These are phyloP conservation scores for Lentinula sp. DNA, from an alignment of 768 basidiomycete genomes.

Conservation along the genomic window DNA sequence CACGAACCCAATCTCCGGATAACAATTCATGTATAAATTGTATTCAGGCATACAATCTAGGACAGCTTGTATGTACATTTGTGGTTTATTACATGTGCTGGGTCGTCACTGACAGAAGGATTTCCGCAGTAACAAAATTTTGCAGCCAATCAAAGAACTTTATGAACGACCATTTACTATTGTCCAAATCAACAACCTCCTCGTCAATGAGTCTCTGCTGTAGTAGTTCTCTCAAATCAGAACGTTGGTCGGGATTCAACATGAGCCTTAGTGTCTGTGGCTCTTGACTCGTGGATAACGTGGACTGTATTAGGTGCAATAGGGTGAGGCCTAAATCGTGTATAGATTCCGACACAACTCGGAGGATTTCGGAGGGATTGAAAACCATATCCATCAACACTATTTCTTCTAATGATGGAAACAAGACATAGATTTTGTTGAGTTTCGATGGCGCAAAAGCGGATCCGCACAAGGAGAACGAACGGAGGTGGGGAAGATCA, in stretches of 20 bases:
- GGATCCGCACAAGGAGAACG: slow-evolving; percentile 28
- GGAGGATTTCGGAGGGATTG: background rate
- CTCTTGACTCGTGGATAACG: background rate
- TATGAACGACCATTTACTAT: background rate
- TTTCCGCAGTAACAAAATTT: background rate
- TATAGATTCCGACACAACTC: background rate
- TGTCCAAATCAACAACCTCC: background rate
- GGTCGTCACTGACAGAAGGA: background rate
- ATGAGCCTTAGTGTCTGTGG: background rate
- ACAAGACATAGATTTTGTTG: background rate
- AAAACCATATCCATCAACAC: background rate
- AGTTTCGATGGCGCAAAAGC: background rate
- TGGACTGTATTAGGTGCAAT: background rate
- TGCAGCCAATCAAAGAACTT: slow-evolving; percentile 2
- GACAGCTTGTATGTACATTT: background rate
- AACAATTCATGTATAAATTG: background rate
- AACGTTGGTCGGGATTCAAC: background rate
- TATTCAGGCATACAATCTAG: too few species aligned
- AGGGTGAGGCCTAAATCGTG: background rate
- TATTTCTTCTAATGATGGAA: slow-evolving; percentile 1
- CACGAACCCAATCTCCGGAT: background rate
- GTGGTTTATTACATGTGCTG: background rate
- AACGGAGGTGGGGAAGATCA: slow-evolving; percentile 27
- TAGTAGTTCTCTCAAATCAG: background rate
- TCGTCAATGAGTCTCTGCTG: background rate